Evolutionary conservation across 257 asterid genomes (phyloP).

Genomic region (Solanum virginianum): DNA sequence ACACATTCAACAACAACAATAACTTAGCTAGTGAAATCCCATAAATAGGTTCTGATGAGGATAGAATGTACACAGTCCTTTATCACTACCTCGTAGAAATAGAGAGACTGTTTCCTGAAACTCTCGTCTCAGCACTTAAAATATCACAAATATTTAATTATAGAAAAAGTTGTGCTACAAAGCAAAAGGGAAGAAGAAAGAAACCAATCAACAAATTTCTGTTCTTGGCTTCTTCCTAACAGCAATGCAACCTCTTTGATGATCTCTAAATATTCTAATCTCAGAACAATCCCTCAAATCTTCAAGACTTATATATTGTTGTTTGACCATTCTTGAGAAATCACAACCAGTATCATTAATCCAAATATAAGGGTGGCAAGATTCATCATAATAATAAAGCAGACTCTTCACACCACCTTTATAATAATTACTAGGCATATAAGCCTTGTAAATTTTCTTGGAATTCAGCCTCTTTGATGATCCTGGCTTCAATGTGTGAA

Average conservation of each 20-base stretch:
- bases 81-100: no score
- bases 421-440: slow-evolving; percentile 43
- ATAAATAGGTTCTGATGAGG: no score
- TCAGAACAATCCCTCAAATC: slow-evolving; percentile 78
- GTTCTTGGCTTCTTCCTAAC: slow-evolving; percentile 61
- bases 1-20: no score
- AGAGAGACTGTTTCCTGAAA: no score
- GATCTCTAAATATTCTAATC: slow-evolving; percentile 59
- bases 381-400: slow-evolving; percentile 68
- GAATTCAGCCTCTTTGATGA: slow-evolving; percentile 59
- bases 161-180: not conserved
- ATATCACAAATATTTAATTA: not conserved
- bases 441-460: slow-evolving; percentile 69
- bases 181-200: not conserved
- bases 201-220: slow-evolving; percentile 30
- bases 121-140: not conserved
- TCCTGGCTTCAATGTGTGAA: slow-evolving; percentile 62
- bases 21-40: accelerated
- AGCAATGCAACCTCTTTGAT: slow-evolving; percentile 58
- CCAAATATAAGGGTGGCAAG: slow-evolving; percentile 92
- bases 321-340: slow-evolving; percentile 77
- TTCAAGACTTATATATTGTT: slow-evolving; percentile 72
- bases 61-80: no score
- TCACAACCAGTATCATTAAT: slow-evolving; percentile 59
- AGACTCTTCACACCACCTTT: slow-evolving; percentile 43